phyloP scores from a whole-genome alignment of 768 basidiomycete genomes.

The Asterophora lycoperdoides region DNA sequence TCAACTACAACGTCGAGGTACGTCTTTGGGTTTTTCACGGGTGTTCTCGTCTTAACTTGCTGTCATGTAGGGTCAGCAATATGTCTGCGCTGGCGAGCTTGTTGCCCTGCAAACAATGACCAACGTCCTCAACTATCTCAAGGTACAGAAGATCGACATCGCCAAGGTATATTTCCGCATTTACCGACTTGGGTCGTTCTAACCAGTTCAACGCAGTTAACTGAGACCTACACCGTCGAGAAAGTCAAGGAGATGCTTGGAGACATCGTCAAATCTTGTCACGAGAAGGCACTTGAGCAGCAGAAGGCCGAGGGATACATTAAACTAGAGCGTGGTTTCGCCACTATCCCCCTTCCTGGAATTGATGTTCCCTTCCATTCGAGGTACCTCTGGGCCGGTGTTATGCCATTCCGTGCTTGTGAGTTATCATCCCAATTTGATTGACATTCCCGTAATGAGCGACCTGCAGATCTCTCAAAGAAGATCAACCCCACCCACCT shows the following conservation, averaged over 20 bases:
- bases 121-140: constrained; percentile 94
- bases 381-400: constrained; percentile 97
- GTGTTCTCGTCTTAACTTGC: constrained; percentile 1
- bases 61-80: constrained; percentile 86
- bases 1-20: constrained; percentile 94
- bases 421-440: constrained; percentile 30
- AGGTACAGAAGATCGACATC: constrained; percentile 94
- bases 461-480: constrained; percentile 78
- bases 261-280: constrained; percentile 85
- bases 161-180: constrained; percentile 51
- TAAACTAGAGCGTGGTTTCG: constrained; percentile 94
- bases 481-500: constrained; percentile 91
- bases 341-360: constrained; percentile 91
- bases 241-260: constrained; percentile 95
- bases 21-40: constrained; percentile 10
- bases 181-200: not conserved
- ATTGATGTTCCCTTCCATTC: constrained; percentile 99
- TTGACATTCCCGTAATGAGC: not conserved
- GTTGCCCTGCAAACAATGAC: constrained; percentile 91
- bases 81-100: constrained; percentile 97
- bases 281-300: constrained; percentile 69
- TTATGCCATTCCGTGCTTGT: constrained; percentile 97
- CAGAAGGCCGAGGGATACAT: constrained; percentile 84
- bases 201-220: constrained; percentile 50
- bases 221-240: constrained; percentile 82